phyloP scores from a whole-genome alignment of 78 protist genomes.

The Protostelium mycophagum region DNA sequence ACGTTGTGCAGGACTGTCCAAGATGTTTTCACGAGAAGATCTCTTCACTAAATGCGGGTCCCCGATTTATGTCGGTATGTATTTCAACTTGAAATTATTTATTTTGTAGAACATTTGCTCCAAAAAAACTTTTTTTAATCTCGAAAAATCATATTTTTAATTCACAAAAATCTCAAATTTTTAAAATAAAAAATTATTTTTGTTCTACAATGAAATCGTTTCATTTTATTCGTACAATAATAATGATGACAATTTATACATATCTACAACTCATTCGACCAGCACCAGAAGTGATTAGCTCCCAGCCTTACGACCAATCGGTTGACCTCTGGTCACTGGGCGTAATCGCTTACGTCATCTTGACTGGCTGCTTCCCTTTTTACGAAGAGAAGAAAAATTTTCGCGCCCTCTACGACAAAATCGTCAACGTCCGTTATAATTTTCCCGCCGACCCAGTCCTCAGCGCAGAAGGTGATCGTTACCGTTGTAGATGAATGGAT shows the following conservation, averaged over 20 bases:
- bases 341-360: slow-evolving; percentile 64
- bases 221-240: too few species aligned
- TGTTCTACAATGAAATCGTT: slow-evolving; percentile 2
- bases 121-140: too few species aligned
- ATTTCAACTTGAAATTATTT: too few species aligned
- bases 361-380: slow-evolving; percentile 60
- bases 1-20: slow-evolving; percentile 62
- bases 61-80: background rate
- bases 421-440: slow-evolving; percentile 56
- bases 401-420: slow-evolving; percentile 45
- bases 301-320: slow-evolving; percentile 59
- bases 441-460: slow-evolving; percentile 51
- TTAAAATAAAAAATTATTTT: too few species aligned
- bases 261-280: too few species aligned
- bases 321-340: slow-evolving; percentile 77
- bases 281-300: slow-evolving; percentile 74
- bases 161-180: too few species aligned
- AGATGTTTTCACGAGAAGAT: slow-evolving; percentile 15
- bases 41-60: background rate
- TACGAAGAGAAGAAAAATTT: slow-evolving; percentile 34
- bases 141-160: too few species aligned
- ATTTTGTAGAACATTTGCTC: too few species aligned
- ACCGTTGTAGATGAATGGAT: background rate
- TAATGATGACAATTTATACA: too few species aligned
- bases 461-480: slow-evolving; percentile 5